Conservation (phyloP, 2,329 filamentous ascomycete species). For the Sporothrix schenckii region DNA sequence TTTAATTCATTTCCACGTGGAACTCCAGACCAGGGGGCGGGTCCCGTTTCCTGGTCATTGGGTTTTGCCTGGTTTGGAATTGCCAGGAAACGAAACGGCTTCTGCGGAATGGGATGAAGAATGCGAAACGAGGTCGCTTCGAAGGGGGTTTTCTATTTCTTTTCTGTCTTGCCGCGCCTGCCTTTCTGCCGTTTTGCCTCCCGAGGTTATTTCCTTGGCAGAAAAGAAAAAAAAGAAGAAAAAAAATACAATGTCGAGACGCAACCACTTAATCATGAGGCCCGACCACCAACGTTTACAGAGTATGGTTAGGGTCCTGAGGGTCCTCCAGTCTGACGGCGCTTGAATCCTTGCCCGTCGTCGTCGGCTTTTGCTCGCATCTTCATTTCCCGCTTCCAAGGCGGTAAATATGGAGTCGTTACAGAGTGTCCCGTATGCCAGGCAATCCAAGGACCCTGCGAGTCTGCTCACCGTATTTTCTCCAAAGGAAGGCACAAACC, state of each 20-base stretch:
- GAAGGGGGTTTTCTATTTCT: neutral
- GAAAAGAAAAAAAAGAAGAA: neutral
- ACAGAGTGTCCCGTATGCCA: too few relatives aligned
- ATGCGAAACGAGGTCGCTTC: too few relatives aligned
- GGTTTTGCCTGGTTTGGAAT: neutral
- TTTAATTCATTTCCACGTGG: slow-evolving; percentile 12
- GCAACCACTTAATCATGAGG: neutral
- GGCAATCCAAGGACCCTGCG: neutral
- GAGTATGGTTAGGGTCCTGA: too few relatives aligned
- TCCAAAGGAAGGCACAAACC: neutral
- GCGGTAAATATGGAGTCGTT: neutral
- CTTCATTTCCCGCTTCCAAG: neutral
- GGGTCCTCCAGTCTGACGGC: too few relatives aligned
- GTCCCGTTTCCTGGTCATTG: neutral
- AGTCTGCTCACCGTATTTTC: slow-evolving; percentile 7
- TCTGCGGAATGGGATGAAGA: too few relatives aligned
- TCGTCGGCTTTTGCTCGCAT: neutral
- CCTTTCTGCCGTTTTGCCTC: neutral
- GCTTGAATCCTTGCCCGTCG: neutral
- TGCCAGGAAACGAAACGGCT: slow-evolving; percentile 1
- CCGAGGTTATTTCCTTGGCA: neutral
- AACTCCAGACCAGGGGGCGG: slow-evolving; percentile 6
- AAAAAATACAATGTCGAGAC: slow-evolving; percentile 13
- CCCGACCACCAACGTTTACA: neutral
- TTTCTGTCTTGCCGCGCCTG: neutral